Evolutionary conservation across 2,329 filamentous ascomycete species (phyloP).

Genomic region (Pseudogymnoascus sp.): DNA sequence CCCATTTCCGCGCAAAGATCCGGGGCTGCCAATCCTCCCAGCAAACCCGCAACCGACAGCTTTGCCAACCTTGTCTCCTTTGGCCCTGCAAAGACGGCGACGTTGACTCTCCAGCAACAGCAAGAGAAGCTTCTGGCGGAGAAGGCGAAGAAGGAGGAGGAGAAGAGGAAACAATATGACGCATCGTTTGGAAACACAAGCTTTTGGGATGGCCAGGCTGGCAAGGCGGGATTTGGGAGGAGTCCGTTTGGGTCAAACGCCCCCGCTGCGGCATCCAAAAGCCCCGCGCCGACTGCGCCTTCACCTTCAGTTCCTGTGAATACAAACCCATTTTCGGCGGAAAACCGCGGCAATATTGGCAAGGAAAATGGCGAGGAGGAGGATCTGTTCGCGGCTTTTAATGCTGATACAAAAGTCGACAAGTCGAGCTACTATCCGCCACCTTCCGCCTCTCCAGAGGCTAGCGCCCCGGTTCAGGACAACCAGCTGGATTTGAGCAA

Average conservation of each 20-base stretch:
- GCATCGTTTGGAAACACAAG: conserved; percentile 68
- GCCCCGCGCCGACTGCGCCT: conserved; percentile 36
- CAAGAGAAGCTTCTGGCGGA: conserved; percentile 59
- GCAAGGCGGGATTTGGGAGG: conserved; percentile 30
- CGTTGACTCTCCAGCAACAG: conserved; percentile 70
- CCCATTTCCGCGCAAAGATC: conserved; percentile 43
- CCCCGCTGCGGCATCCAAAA: conserved; percentile 42
- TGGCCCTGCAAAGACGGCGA: conserved; percentile 43
- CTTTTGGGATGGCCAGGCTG: conserved; percentile 68
- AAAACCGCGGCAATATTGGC: conserved; percentile 20
- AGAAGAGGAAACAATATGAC: conserved; percentile 63
- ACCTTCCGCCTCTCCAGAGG: conserved; percentile 32
- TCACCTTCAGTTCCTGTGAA: conserved; percentile 24
- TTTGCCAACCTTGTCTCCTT: conserved; percentile 70
- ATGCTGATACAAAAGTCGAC: conserved; percentile 58
- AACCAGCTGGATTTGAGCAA: conserved; percentile 43
- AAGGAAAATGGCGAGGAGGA: conserved; percentile 41
- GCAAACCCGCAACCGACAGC: conserved; percentile 51
- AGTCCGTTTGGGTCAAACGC: conserved; percentile 15
- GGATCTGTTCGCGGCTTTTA: conserved; percentile 61
- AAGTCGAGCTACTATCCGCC: conserved; percentile 59
- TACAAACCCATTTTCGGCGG: conserved; percentile 26
- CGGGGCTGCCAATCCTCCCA: conserved; percentile 28
- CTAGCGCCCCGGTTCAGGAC: conserved; percentile 32
- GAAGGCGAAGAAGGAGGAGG: conserved; percentile 65